Percentiles rank a stretch among this genome's conserved stretches.
Conservation (phyloP, 192 early-diverging fungal genomes). For the Entomortierella chlamydospora region DNA sequence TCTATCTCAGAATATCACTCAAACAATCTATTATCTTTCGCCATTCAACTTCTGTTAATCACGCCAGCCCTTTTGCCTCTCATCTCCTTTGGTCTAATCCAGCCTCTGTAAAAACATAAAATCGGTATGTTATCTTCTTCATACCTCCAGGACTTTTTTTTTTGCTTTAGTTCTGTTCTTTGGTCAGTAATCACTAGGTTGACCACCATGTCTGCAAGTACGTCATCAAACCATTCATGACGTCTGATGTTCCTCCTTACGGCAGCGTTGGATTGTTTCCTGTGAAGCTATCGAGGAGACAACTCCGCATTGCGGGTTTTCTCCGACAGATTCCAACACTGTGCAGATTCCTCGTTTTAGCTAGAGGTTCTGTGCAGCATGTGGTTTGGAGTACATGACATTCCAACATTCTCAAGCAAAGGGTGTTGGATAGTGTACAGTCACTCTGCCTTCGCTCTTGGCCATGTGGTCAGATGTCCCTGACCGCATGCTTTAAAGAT, state of each 20-base stretch:
- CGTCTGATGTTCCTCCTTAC: constrained; percentile 2
- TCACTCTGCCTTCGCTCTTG: constrained; percentile 6
- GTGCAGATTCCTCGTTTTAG: constrained; percentile 5
- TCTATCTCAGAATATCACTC: too few relatives aligned
- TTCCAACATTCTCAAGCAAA: constrained; percentile 9
- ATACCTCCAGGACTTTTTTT: too few relatives aligned
- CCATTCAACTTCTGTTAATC: too few relatives aligned
- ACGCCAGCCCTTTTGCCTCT: too few relatives aligned
- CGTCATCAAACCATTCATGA: constrained; percentile 2
- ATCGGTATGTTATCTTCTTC: too few relatives aligned
- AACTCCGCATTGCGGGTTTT: background rate
- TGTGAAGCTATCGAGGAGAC: too few relatives aligned
- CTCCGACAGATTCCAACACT: background rate
- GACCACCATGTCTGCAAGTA: constrained; percentile 10
- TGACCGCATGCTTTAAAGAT: constrained; percentile 7
- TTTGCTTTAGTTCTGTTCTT: background rate
- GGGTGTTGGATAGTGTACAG: constrained; percentile 9
- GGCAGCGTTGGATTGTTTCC: background rate
- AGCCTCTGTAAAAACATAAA: too few relatives aligned
- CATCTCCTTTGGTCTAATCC: too few relatives aligned
- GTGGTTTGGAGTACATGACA: constrained; percentile 8
- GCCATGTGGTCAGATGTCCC: constrained; percentile 4
- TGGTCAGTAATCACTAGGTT: constrained; percentile 14
- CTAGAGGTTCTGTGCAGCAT: constrained; percentile 11
- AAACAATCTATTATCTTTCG: too few relatives aligned